phyloP scores from a whole-genome alignment of 2,329 filamentous ascomycete species.

The Fusarium praegraminearum region DNA sequence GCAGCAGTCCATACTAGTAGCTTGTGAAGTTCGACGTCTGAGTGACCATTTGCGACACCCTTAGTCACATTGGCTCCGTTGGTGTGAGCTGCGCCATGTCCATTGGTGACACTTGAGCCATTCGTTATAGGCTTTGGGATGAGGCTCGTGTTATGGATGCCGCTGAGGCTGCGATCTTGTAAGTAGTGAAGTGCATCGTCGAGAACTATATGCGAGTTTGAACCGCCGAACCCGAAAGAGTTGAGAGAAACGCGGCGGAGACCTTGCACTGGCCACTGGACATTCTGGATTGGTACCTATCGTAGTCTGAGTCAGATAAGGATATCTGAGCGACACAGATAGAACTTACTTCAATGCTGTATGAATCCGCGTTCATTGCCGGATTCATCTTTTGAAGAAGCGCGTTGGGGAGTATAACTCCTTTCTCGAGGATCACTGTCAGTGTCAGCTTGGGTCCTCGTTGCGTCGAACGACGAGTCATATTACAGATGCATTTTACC shows the following conservation, averaged over 20 bases:
- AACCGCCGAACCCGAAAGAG: slow-evolving; percentile 61
- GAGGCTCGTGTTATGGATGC: not conserved
- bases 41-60: too few relatives aligned
- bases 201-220: slow-evolving; percentile 58
- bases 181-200: slow-evolving; percentile 41
- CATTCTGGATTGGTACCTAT: not conserved
- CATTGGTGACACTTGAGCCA: not conserved
- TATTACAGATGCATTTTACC: slow-evolving; percentile 11
- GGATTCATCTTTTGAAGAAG: not conserved
- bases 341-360: not conserved
- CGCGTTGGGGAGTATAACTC: slow-evolving; percentile 7
- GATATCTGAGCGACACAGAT: too few relatives aligned
- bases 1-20: slow-evolving; percentile 56
- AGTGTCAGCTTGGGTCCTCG: too few relatives aligned
- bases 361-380: not conserved
- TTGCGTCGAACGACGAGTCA: too few relatives aligned
- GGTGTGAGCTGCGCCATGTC: not conserved
- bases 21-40: slow-evolving; percentile 35
- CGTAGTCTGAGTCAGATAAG: too few relatives aligned
- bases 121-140: not conserved
- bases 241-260: slow-evolving; percentile 52
- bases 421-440: slow-evolving; percentile 18
- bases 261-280: slow-evolving; percentile 2
- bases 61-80: not conserved
- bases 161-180: not conserved